Base-by-base conservation (phyloP, 352 stramenopile species). In the Phytopythium boreale region DNA sequence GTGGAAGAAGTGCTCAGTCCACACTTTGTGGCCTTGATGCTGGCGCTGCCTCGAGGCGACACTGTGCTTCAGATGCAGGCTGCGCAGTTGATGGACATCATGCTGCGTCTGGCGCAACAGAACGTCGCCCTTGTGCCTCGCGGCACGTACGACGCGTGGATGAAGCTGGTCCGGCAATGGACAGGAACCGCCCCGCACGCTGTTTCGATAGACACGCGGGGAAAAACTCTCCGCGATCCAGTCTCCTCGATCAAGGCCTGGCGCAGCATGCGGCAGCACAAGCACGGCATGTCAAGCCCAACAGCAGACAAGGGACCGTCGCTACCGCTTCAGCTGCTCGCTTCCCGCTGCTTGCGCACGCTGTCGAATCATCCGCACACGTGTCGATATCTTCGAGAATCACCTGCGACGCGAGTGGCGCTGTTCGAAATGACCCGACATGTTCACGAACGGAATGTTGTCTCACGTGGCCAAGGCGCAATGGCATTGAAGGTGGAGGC, bases 131-230 rank as follows among this genome's bases (percentile, higher is more conserved):
- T 71, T 8, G 74, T 77, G 26, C 59, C 74, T 36, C 70, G 52
- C 37, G 71, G 80, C 6, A 76, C 78, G 3, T 88, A 89, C 56
- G 75, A 86, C 50, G 63, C 77, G 12, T 93, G 82, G 82, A 81
- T 91, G 75, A 71, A 87, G 47, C 75, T 83, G 50, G 74, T 93
- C 55, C 64, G 64, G 1, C 72, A 69, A 27, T 90, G 84, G 80
- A 34, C 47, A 34, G 24, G 24, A 4, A 26, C 43, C 19, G 11
- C 17, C 4, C 24, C 47, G 4, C 47, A 8, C n/a, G 2, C 47
- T 52, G 46, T 4, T n/a, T 10, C 47, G 47, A 20, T 12, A n/a
- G 1, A 5, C 4, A n/a, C 11, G 4, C 24, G 47, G 12, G 4
- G 22, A 7, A 19, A 34, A 7, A 4, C 22, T 53, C 22, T 53